A percentile compares a stretch with the other conserved stretches of the same genome.
Evolutionary conservation across 306 rosid genomes (phyloP).

Genomic region (Quercus parvula): DNA sequence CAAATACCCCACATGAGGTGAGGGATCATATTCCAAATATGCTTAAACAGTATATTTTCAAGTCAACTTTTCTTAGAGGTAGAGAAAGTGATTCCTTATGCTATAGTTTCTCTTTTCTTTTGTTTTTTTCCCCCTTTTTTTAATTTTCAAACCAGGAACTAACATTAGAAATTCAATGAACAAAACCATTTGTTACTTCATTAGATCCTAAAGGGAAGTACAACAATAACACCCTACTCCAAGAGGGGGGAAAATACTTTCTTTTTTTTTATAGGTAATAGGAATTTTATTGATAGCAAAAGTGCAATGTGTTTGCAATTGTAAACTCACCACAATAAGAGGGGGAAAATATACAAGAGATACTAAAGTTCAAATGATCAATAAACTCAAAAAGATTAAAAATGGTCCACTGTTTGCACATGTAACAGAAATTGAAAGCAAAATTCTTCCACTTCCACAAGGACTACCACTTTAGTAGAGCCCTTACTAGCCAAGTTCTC

Average conservation of each 20-base stretch:
- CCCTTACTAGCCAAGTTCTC: background rate
- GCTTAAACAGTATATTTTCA: background rate
- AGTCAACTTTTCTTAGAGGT: background rate
- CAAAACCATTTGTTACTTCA: background rate
- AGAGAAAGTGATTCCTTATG: background rate
- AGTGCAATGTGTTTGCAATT: too few species aligned
- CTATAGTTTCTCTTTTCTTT: background rate
- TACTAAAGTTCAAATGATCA: background rate
- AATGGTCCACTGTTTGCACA: background rate
- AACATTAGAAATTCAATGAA: too few species aligned
- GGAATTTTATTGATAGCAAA: too few species aligned
- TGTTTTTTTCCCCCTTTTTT: background rate
- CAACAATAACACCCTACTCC: background rate
- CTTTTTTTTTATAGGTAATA: too few species aligned
- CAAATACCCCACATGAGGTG: too few species aligned
- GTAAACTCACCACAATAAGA: too few species aligned
- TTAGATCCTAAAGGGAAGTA: background rate
- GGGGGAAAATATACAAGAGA: background rate
- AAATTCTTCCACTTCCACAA: background rate
- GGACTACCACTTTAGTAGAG: background rate
- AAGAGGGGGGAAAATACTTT: too few species aligned
- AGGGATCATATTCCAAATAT: too few species aligned
- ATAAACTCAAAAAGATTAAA: background rate
- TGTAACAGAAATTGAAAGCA: background rate
- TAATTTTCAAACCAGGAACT: background rate